These are phyloP conservation scores for Wallacemonas sp. DNA, from an alignment of 208 protist genomes.

Conservation along the genomic window DNA sequence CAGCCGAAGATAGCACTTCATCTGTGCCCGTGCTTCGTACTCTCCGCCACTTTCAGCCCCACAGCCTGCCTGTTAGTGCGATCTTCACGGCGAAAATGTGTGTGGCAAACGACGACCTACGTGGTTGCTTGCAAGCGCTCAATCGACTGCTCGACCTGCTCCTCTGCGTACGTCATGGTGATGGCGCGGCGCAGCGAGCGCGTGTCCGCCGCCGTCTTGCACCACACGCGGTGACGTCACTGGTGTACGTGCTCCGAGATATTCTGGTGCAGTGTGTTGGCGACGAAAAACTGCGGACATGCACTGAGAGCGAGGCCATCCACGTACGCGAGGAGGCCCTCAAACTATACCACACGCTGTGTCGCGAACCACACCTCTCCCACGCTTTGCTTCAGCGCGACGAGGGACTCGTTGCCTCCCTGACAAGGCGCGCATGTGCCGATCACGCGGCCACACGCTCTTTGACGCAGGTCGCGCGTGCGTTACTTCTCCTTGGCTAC, in stretches of 20 bases:
- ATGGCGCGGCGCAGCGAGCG: no score
- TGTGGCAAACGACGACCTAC: neutral
- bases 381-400: conserved; percentile 21
- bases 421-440: conserved; percentile 14
- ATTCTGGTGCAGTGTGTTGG: no score
- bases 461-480: conserved; percentile 2
- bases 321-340: conserved; percentile 1
- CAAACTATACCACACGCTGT: conserved; percentile 25
- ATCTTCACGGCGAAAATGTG: neutral
- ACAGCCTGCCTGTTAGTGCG: neutral
- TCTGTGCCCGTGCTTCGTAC: no score
- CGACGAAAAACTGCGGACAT: neutral
- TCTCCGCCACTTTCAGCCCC: neutral
- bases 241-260: conserved; percentile 9
- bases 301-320: neutral
- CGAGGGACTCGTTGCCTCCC: conserved; percentile 8
- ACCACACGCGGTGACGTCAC: neutral
- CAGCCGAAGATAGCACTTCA: neutral
- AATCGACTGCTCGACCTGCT: neutral
- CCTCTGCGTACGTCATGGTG: no score
- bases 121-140: neutral
- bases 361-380: conserved; percentile 24
- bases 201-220: neutral
- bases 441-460: neutral
- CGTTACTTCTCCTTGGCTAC: conserved; percentile 34